Conservation (phyloP, 176 grass and related monocot genomes). For the Cymbopogon citratus region DNA sequence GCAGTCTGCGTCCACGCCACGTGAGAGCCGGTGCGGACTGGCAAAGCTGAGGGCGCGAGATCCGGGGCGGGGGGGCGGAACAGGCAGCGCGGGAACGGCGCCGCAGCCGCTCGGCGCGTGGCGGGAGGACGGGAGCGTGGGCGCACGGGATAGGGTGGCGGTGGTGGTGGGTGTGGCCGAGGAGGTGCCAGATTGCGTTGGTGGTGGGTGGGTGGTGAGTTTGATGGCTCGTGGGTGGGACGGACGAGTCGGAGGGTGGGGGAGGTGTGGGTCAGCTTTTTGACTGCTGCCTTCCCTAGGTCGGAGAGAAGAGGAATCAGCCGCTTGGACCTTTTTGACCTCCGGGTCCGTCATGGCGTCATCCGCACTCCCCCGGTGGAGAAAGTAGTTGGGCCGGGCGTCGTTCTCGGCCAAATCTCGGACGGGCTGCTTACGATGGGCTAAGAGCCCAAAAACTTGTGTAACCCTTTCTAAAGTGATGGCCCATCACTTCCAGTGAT, state of each 20-base stretch:
- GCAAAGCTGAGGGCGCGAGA: not conserved
- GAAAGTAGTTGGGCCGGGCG: not conserved
- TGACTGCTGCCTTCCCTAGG: constrained; percentile 16
- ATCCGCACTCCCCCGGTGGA: not conserved
- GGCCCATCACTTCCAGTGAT: not conserved
- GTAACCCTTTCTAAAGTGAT: not conserved
- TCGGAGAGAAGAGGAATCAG: constrained; percentile 28
- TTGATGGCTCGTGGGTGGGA: not conserved
- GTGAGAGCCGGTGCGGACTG: constrained; percentile 29
- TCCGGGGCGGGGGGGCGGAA: not conserved
- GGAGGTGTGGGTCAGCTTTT: constrained; percentile 22
- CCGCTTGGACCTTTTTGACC: constrained; percentile 41
- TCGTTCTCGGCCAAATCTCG: not conserved
- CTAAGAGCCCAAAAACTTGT: not conserved
- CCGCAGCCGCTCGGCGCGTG: not conserved
- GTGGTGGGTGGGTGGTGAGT: constrained; percentile 16
- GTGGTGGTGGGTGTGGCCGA: not conserved
- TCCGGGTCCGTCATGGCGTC: not conserved
- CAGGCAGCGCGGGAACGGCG: not conserved
- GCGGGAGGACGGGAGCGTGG: not conserved
- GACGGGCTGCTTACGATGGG: not conserved
- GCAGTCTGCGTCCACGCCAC: constrained; percentile 20
- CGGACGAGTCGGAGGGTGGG: not conserved
- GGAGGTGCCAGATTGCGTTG: not conserved
- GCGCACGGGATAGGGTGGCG: not conserved